These are phyloP conservation scores for Hygrocybe punicea DNA, from an alignment of 768 basidiomycete genomes.

Conservation along the genomic window DNA sequence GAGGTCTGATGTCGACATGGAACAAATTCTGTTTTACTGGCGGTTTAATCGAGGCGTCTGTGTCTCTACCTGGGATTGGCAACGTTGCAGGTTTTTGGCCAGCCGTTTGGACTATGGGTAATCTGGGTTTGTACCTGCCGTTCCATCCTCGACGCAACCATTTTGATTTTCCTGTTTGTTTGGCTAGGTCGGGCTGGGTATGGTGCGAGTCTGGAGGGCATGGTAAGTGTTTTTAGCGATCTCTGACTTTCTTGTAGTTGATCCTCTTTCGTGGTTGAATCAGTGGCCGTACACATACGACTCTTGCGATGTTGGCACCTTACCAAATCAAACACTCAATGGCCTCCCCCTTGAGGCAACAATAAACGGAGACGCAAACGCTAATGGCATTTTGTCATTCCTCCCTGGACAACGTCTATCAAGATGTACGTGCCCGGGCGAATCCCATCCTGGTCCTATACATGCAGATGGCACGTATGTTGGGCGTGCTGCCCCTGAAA, in stretches of 20 bases:
- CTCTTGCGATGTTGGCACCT: conserved; percentile 90
- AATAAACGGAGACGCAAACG: conserved; percentile 53
- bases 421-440: conserved; percentile 81
- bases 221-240: conserved; percentile 36
- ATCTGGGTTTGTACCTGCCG: conserved; percentile 49
- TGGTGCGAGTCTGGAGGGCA: conserved; percentile 81
- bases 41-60: conserved; percentile 68
- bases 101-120: conserved; percentile 77
- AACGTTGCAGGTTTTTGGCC: conserved; percentile 74
- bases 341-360: conserved; percentile 60
- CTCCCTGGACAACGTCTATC: conserved; percentile 87
- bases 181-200: conserved; percentile 81
- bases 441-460: conserved; percentile 84
- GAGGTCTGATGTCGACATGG: conserved; percentile 67
- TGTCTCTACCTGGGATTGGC: conserved; percentile 64
- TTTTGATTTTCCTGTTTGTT: conserved; percentile 5
- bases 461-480: conserved; percentile 74
- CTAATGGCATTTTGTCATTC: conserved; percentile 62
- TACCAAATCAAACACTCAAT: conserved; percentile 74
- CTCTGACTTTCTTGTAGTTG: not conserved
- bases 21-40: conserved; percentile 97
- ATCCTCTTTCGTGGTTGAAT: not conserved
- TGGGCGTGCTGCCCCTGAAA: conserved; percentile 83
- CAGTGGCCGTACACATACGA: conserved; percentile 85
- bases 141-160: not conserved